Evolutionary conservation across 306 rosid genomes (phyloP).

Genomic region (Ormosia semicastrata): DNA sequence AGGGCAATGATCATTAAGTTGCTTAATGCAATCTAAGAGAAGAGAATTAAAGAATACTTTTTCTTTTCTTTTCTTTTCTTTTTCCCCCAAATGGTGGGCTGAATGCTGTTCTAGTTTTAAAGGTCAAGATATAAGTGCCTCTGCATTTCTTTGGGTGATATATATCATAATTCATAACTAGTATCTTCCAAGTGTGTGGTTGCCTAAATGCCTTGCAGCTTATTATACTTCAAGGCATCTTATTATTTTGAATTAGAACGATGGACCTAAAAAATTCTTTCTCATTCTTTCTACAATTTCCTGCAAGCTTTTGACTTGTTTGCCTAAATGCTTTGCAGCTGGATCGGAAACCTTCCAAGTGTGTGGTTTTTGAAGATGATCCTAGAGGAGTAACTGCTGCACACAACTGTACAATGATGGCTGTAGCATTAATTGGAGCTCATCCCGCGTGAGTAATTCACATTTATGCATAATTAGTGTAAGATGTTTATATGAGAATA

Average conservation of each 20-base stretch:
- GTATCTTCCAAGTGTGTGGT: neutral
- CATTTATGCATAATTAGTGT: neutral
- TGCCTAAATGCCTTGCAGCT: too few relatives aligned
- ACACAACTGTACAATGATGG: conserved; percentile 99
- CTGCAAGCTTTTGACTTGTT: conserved; percentile 20
- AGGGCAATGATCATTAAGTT: neutral
- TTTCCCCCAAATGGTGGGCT: neutral
- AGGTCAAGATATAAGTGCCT: neutral
- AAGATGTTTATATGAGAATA: neutral
- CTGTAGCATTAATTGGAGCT: conserved; percentile 82
- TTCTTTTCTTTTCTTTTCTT: neutral
- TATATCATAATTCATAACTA: neutral
- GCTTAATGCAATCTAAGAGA: neutral
- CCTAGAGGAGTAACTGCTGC: conserved; percentile 98
- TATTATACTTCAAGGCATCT: neutral
- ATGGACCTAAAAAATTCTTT: neutral
- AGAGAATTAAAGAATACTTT: neutral
- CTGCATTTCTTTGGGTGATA: neutral
- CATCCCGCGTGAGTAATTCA: conserved; percentile 79
- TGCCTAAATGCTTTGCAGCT: conserved; percentile 52
- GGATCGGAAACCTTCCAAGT: conserved; percentile 94
- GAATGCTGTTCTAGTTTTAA: conserved; percentile 7
- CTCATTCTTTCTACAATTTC: neutral
- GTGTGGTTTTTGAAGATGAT: conserved; percentile 96
- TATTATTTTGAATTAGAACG: neutral